Percentiles rank a stretch among this genome's conserved stretches.
Conservation (phyloP, 305 asterid genomes). For the Fraxinus xanthoxyloides region DNA sequence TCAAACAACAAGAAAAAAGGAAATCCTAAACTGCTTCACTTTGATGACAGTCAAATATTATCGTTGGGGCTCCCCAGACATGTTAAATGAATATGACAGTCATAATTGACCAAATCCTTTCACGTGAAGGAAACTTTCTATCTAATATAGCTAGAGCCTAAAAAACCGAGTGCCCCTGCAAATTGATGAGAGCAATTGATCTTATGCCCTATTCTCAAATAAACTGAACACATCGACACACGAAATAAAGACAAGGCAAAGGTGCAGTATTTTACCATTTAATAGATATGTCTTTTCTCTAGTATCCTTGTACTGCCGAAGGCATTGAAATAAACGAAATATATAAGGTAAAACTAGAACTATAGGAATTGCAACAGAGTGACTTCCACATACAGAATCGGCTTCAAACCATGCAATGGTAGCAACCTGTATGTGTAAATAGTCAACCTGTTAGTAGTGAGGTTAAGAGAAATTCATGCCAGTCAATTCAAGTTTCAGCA, state of each 20-base stretch:
- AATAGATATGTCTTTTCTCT: constrained; percentile 75
- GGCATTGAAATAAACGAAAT: constrained; percentile 95
- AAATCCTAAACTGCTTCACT: neutral
- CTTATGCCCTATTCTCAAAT: neutral
- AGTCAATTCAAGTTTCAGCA: constrained; percentile 7
- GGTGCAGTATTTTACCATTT: constrained; percentile 56
- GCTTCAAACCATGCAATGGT: constrained; percentile 99
- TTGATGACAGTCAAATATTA: neutral
- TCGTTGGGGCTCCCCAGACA: neutral
- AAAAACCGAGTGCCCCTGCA: neutral
- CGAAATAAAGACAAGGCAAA: constrained; percentile 7
- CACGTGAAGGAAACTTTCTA: neutral
- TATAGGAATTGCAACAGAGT: constrained; percentile 83
- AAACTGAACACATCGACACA: neutral
- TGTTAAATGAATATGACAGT: neutral
- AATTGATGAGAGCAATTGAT: neutral
- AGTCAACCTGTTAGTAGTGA: constrained; percentile 28
- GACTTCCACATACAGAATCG: constrained; percentile 98
- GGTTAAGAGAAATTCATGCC: constrained; percentile 14
- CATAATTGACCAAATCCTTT: neutral
- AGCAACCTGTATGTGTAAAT: constrained; percentile 72
- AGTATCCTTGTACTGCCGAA: constrained; percentile 91
- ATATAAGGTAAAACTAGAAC: constrained; percentile 92
- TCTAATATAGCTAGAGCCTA: neutral
- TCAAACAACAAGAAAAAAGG: neutral